Base-by-base conservation (phyloP, 192 early-diverging fungal genomes). In the Dissophora ornata region DNA sequence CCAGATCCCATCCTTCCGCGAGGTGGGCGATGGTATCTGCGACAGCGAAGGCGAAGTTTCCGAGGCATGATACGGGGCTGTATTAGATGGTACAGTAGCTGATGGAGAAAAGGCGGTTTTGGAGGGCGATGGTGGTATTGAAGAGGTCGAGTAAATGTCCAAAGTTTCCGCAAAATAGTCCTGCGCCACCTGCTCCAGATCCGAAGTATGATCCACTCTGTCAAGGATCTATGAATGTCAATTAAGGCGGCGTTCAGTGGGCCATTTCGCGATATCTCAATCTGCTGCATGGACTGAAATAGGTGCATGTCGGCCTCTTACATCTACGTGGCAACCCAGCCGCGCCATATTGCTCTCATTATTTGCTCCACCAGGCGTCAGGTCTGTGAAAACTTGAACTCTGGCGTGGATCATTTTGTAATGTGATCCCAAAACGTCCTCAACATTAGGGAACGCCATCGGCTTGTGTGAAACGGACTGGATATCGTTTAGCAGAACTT, bases 401-500 rank as follows among this genome's bases (percentile, higher is more conserved):
- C 73, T 45, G 7, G 73, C 63, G 18, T 62, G 73, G 13, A 77
- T 77, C 73, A 77, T 77, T 19, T 77, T 67, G 52, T 67, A 77
- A 18, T 77, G 57, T 7, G 58, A 46, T 29, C 67, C 73, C 22
- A 77, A 24, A 8, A 67, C 73, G 15, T 63, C 61, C 1, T 28
- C 64, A 29, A 77, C 64, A 57, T 67, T 77, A 0, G 73, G 64
- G 45, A 77, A 77, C 15, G 49, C 64, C 19, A 41, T 34, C n/a
- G 73, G 71, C 46, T 26, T 73, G 34, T 53, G 69, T 44, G 22
- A 41, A 51, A 21, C 71, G 34, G 42, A 59, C 46, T 49, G 84
- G 57, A 69, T 47, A 44, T 81, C 78, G 26, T 85, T 36, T 26
- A 79, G 67, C 2, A 88, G 54, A 16, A 84, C 68, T 19, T 54